These are phyloP conservation scores for Anisogramma anomala DNA, from an alignment of 2,329 filamentous ascomycete species.

Conservation along the genomic window DNA sequence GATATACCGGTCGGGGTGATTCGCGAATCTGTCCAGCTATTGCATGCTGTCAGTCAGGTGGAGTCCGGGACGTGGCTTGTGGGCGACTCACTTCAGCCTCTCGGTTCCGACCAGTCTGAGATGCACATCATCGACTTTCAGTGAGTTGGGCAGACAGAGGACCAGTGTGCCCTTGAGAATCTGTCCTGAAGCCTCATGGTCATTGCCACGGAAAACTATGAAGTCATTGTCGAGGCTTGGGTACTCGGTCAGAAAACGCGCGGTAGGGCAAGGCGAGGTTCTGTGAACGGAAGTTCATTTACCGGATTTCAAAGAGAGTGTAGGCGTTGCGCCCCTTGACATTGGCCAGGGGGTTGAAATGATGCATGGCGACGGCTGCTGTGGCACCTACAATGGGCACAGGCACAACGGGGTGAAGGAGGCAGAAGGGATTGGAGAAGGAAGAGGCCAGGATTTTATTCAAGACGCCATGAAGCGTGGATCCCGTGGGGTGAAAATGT, in stretches of 20 bases:
- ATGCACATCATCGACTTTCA: conserved; percentile 63
- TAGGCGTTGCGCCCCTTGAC: conserved; percentile 39
- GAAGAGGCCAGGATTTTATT: conserved; percentile 12
- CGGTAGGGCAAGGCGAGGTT: not conserved
- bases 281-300: conserved; percentile 19
- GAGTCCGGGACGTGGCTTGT: not conserved
- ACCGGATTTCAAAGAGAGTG: conserved; percentile 49
- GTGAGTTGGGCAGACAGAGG: conserved; percentile 55
- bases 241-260: conserved; percentile 5
- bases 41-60: conserved; percentile 13
- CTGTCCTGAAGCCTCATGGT: conserved; percentile 65
- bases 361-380: conserved; percentile 16
- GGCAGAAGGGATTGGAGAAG: conserved; percentile 4
- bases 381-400: conserved; percentile 1
- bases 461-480: conserved; percentile 13
- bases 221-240: conserved; percentile 65
- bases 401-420: not conserved
- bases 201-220: conserved; percentile 63
- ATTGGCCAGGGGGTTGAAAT: conserved; percentile 47
- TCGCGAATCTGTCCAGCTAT: conserved; percentile 40
- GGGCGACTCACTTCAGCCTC: conserved; percentile 49
- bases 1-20: conserved; percentile 47
- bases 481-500: conserved; percentile 8
- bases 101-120: conserved; percentile 60
- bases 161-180: conserved; percentile 63